Base-by-base conservation (phyloP, 1,284 basidiomycete species). In the Fomes fomentarius region DNA sequence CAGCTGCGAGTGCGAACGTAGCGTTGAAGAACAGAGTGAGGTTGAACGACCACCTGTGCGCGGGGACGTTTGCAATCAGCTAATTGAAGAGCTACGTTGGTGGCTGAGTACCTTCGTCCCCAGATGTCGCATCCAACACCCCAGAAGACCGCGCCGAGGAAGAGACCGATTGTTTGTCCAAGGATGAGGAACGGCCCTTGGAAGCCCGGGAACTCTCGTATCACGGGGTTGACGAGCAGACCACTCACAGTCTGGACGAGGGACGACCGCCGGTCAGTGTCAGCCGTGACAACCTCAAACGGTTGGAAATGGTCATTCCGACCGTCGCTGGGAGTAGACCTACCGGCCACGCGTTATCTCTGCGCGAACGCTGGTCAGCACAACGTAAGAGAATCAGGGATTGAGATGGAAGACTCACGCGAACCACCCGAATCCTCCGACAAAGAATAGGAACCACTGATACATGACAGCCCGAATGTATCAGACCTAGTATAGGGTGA, bases 1-100 rank as follows among this genome's bases (percentile, higher is more conserved):
- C 84, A 30, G 81, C 82, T 0, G 80, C 77, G 2, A 84, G 66
- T 1, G 83, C 85, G 60, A 91, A 91, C 4, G 86, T 69, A 0
- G 84, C 85, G 0, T 82, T 78, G 58, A 92, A 84, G 24, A 90
- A 70, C 19, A 91, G 76, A 0, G 89, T 91, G 24, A 87, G 66
- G 66, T 91, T 91, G 72, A 91, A 91, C 0, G 85, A 82, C 74
- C 83, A 82, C 56, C 83, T 84, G 42, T 39, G 59, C 40, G 41
- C 45, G 37, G 26, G 12, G 7, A 2, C 5, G 28, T 24, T 25
- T 25, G 21, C 62, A 65, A 34, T 45, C 80, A 40, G 19, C 22
- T 17, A 24, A 3, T 24, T 1, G 5, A 40, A 19, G 15, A 37
- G n/a, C 14, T 6, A 19, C 21, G 11, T 3, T 12, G 5, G 19